phyloP scores from a whole-genome alignment of 352 stramenopile genomes.

The Globisporangium solare region DNA sequence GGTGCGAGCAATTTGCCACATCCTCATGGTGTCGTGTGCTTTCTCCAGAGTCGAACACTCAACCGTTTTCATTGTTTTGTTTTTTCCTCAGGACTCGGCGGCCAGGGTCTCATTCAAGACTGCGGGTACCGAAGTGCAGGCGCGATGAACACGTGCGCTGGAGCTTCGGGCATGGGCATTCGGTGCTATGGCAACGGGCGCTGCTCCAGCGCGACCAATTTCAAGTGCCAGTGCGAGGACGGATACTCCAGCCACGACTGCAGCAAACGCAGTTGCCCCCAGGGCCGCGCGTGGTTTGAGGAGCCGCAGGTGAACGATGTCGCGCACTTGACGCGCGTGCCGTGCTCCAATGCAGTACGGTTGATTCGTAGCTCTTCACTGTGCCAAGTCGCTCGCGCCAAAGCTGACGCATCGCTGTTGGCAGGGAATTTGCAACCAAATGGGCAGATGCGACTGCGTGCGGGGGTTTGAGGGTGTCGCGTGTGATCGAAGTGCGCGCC shows the following conservation, averaged over 20 bases:
- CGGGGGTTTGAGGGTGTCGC: conserved; percentile 59
- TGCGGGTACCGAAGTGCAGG: conserved; percentile 40
- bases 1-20: conserved; percentile 20
- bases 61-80: too few species aligned
- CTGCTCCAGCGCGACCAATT: conserved; percentile 39
- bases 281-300: conserved; percentile 63
- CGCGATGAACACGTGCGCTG: conserved; percentile 37
- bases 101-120: conserved; percentile 28
- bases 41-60: too few species aligned
- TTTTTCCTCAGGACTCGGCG: conserved; percentile 17
- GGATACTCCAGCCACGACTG: conserved; percentile 53
- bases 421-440: conserved; percentile 53
- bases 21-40: too few species aligned
- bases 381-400: too few species aligned
- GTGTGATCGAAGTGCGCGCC: conserved; percentile 53
- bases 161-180: conserved; percentile 12
- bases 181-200: conserved; percentile 56
- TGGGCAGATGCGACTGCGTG: conserved; percentile 53
- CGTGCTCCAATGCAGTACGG: conserved; percentile 69
- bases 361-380: too few species aligned
- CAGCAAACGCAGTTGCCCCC: conserved; percentile 43
- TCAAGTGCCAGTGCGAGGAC: conserved; percentile 49
- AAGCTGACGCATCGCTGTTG: too few species aligned
- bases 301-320: conserved; percentile 39
- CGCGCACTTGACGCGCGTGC: conserved; percentile 44